Conservation (phyloP, 768 basidiomycete species). For the Lentinula boryana region DNA sequence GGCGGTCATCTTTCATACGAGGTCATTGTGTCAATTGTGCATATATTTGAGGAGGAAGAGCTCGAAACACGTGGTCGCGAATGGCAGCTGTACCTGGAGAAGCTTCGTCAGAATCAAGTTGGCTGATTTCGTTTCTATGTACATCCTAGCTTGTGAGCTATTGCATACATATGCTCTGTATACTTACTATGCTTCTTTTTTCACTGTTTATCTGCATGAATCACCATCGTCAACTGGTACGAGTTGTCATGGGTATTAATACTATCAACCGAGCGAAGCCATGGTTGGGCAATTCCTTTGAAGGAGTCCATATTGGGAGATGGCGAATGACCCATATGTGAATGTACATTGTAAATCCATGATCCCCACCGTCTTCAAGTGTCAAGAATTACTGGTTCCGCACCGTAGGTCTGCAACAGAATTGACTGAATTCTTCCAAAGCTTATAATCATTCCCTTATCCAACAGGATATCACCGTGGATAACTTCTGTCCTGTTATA, state of each 20-base stretch:
- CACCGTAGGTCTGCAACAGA: constrained; percentile 11
- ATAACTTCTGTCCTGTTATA: too few species aligned
- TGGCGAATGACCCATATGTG: constrained; percentile 54
- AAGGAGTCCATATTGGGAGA: constrained; percentile 54
- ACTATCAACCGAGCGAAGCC: constrained; percentile 71
- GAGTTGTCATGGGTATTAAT: constrained; percentile 79
- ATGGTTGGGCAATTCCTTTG: constrained; percentile 42
- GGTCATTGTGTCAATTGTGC: neutral
- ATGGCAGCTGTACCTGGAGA: neutral
- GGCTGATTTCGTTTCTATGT: too few species aligned
- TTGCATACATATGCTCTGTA: too few species aligned
- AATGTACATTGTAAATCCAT: constrained; percentile 67
- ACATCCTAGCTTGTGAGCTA: too few species aligned
- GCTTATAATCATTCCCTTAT: constrained; percentile 59
- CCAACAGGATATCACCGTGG: too few species aligned
- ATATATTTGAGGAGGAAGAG: neutral
- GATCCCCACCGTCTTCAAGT: constrained; percentile 38
- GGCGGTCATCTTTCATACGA: neutral
- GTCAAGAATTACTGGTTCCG: too few species aligned
- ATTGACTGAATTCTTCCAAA: constrained; percentile 38
- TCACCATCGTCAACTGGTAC: constrained; percentile 33
- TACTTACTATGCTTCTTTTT: too few species aligned
- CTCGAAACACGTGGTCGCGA: neutral
- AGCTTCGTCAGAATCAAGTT: too few species aligned
- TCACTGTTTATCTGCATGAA: too few species aligned